Conservation (phyloP, 208 protist genomes). For the Leishmania lainsoni region DNA sequence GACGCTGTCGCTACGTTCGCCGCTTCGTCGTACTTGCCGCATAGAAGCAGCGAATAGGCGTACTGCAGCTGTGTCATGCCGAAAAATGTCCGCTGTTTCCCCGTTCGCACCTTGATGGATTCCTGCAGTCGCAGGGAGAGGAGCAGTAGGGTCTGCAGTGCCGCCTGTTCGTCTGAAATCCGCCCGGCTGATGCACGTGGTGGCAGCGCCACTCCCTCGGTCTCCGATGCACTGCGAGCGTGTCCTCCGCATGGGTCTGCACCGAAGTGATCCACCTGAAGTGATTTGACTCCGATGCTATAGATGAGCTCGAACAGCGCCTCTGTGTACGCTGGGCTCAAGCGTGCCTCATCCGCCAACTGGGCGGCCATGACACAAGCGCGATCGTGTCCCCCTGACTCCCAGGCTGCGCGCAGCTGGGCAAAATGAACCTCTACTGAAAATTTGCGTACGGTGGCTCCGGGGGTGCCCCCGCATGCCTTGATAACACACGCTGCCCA, state of each 20-base stretch:
- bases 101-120: background rate
- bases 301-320: slow-evolving; percentile 69
- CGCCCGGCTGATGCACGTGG: background rate
- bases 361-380: slow-evolving; percentile 21
- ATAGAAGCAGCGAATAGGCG: slow-evolving; percentile 22
- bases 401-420: slow-evolving; percentile 49
- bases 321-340: slow-evolving; percentile 39
- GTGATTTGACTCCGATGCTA: slow-evolving; percentile 21
- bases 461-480: background rate
- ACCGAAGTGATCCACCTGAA: background rate
- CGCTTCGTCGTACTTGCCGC: slow-evolving; percentile 18
- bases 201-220: background rate
- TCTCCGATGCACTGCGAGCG: background rate
- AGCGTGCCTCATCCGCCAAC: slow-evolving; percentile 29
- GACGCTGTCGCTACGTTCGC: slow-evolving; percentile 3
- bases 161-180: background rate
- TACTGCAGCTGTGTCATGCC: slow-evolving; percentile 43
- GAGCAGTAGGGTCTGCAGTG: slow-evolving; percentile 24
- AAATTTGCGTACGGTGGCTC: slow-evolving; percentile 3
- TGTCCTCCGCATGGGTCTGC: background rate
- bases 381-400: slow-evolving; percentile 13
- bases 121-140: slow-evolving; percentile 37
- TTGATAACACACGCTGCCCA: slow-evolving; percentile 17
- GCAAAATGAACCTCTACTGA: slow-evolving; percentile 58
- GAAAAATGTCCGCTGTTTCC: slow-evolving; percentile 27